Evolutionary conservation across 2,329 filamentous ascomycete genomes (phyloP).

Genomic region (Aspergillus eucalypticola): DNA sequence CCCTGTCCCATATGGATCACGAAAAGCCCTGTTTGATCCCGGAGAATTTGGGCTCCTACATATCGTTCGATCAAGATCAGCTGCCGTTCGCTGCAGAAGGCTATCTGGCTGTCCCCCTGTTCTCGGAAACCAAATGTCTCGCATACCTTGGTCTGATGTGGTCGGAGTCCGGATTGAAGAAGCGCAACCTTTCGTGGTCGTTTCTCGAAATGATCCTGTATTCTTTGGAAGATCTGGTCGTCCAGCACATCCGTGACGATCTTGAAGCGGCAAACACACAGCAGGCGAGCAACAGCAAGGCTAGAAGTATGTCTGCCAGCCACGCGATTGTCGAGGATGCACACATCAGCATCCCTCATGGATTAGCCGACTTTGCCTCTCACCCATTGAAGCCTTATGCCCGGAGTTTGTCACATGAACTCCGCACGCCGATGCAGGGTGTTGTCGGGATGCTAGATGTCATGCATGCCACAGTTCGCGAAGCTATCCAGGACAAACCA

Average conservation of each 20-base stretch:
- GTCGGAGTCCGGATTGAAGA: constrained; percentile 61
- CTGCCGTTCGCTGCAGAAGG: constrained; percentile 64
- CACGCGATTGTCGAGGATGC: constrained; percentile 21
- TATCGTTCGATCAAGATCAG: constrained; percentile 60
- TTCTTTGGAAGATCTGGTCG: constrained; percentile 66
- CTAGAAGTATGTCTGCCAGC: constrained; percentile 26
- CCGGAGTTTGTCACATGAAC: constrained; percentile 69
- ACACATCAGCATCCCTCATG: constrained; percentile 54
- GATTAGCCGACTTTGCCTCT: constrained; percentile 56
- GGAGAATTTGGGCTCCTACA: constrained; percentile 60
- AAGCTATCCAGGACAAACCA: constrained; percentile 59
- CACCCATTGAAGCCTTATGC: constrained; percentile 71
- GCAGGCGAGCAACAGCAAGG: constrained; percentile 24
- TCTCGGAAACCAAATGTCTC: constrained; percentile 65
- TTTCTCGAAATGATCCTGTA: constrained; percentile 69
- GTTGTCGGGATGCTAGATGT: constrained; percentile 75
- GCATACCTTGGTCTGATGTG: constrained; percentile 73
- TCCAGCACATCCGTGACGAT: constrained; percentile 58
- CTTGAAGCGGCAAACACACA: constrained; percentile 46
- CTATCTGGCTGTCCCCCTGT: constrained; percentile 67
- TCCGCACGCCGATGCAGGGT: constrained; percentile 73
- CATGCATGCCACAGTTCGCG: constrained; percentile 71
- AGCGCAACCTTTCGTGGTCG: constrained; percentile 61
- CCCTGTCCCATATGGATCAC: constrained; percentile 69
- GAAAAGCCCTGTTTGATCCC: constrained; percentile 71